Base-by-base conservation (phyloP, 2,329 filamentous ascomycete genomes). In the Tolypocladium paradoxum region DNA sequence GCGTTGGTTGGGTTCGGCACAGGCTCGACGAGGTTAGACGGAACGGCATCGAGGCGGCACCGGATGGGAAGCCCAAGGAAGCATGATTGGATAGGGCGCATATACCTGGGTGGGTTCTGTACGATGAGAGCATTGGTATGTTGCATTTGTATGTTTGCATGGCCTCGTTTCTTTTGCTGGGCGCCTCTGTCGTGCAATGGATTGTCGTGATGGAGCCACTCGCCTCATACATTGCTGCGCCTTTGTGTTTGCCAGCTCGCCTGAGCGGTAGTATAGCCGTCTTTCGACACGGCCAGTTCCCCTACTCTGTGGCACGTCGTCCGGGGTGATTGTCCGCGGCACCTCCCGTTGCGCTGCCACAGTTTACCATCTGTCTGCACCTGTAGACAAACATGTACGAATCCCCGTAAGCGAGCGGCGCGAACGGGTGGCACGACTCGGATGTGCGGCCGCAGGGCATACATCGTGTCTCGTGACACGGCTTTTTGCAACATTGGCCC, bases 41-140 rank as follows among this genome's bases (percentile, higher is more conserved):
- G 27, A 29, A 40, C 35, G 40, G 24, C 36, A 55, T 50, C 14
- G 40, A 27, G 49, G 40, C 43, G 36, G 36, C 47, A 38, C 48
- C 53, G 9, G 64, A 62, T 35, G 57, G 53, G 43, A 60, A 56
- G 37, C 48, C 40, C n/a, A 55, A 56, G 45, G 51, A 49, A 45
- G 57, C 58, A 52, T 56, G 52, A 58, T 60, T 61, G 58, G 57
- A 60, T 57, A 38, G 27, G 35, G 37, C 49, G 50, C 40, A 50
- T 56, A 48, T 53, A 52, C 49, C 48, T 31, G 52, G 38, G 27
- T 51, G 47, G 27, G 40, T 43, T 57, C 43, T 34, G 48, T 47
- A 49, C 33, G 51, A 53, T 53, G 34, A 31, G 24, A 27, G 16
- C 43, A 46, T 46, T 6, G 27, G 9, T 3, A 6, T 35, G 20